Percentiles rank a stretch among this genome's conserved stretches.
Evolutionary conservation across 176 grass and related monocot species (phyloP).

Genomic region (Hyparrhenia diplandra): DNA sequence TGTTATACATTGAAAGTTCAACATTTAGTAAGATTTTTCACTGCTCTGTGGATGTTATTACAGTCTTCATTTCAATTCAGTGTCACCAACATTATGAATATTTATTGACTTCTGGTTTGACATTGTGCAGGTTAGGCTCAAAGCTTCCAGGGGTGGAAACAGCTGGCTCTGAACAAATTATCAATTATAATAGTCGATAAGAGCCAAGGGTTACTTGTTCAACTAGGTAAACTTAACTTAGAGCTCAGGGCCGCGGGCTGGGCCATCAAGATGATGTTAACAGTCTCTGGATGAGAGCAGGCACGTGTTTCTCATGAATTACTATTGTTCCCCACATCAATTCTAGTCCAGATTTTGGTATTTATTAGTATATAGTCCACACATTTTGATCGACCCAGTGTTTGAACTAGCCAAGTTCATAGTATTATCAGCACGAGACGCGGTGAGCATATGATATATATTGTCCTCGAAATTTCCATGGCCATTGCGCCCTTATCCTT

Average conservation of each 20-base stretch:
- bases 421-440: neutral
- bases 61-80: neutral
- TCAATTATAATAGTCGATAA: neutral
- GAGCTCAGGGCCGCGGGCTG: neutral
- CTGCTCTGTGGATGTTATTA: neutral
- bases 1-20: conserved; percentile 16
- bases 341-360: conserved; percentile 16
- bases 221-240: conserved; percentile 21
- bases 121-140: conserved; percentile 27
- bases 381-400: neutral
- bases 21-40: conserved; percentile 31
- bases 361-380: conserved; percentile 15
- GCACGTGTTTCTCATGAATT: neutral
- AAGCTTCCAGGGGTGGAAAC: neutral
- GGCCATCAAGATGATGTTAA: neutral
- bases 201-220: neutral
- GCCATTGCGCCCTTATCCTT: neutral
- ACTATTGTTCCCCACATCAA: neutral
- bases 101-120: conserved; percentile 8
- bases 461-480: neutral
- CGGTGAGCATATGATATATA: neutral
- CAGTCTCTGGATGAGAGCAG: conserved; percentile 8
- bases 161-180: neutral
- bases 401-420: neutral
- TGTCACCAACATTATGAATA: neutral